These are phyloP conservation scores for Akanthomyces lecanii DNA, from an alignment of 2,329 filamentous ascomycete genomes.

Conservation along the genomic window DNA sequence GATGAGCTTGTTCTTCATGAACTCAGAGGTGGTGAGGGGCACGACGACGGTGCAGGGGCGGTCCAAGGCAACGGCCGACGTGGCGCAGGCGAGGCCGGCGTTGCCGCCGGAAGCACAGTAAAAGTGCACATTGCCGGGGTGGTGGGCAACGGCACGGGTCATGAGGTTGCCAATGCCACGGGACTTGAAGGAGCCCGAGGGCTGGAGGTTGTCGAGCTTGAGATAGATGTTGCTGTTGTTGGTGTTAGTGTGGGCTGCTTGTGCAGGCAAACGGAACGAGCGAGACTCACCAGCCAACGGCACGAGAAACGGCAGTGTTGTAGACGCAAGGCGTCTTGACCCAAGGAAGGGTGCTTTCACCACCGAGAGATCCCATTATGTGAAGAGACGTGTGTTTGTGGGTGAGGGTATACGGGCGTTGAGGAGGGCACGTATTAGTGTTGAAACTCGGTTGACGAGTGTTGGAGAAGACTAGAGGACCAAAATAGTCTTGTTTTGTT, in stretches of 20 bases:
- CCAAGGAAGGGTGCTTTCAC: constrained; percentile 53
- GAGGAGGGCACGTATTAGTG: constrained; percentile 17
- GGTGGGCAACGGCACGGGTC: constrained; percentile 34
- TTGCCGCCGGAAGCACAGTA: constrained; percentile 80
- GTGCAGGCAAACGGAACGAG: constrained; percentile 9
- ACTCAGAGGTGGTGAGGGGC: constrained; percentile 57
- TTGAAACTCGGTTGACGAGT: constrained; percentile 17
- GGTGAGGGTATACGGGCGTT: constrained; percentile 8
- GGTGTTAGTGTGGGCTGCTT: constrained; percentile 17
- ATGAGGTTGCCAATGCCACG: constrained; percentile 71
- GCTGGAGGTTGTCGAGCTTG: constrained; percentile 82
- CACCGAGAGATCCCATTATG: constrained; percentile 39
- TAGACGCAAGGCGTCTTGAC: constrained; percentile 67
- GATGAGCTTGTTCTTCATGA: constrained; percentile 69
- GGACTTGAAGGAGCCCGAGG: constrained; percentile 83
- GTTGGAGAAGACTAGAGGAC: constrained; percentile 12
- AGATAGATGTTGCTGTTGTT: constrained; percentile 67
- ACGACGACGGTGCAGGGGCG: constrained; percentile 72
- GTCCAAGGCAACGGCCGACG: constrained; percentile 60
- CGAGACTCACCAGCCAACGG: constrained; percentile 63
- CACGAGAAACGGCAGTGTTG: constrained; percentile 61
- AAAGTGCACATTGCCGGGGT: constrained; percentile 55
- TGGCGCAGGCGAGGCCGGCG: constrained; percentile 76
- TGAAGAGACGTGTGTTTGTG: neutral
- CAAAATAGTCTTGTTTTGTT: neutral